Conservation (phyloP, 1,139 yeast species). For the Cylindricascospora bacillispora region DNA sequence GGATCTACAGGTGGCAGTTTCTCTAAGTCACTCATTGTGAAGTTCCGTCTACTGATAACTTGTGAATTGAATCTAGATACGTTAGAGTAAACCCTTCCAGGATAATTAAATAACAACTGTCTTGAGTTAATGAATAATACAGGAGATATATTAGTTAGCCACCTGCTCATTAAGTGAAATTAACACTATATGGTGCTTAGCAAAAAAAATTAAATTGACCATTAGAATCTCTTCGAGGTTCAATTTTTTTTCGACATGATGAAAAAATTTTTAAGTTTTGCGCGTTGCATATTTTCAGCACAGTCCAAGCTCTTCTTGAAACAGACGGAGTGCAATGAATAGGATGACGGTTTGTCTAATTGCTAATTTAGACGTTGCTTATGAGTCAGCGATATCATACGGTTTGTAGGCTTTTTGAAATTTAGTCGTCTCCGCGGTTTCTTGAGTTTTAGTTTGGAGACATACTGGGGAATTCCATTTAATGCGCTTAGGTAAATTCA, state of each 20-base stretch:
- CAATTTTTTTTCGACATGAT: too few relatives aligned
- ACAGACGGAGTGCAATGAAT: too few relatives aligned
- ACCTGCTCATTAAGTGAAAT: slow-evolving; percentile 1
- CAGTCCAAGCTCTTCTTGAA: too few relatives aligned
- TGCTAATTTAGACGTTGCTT: too few relatives aligned
- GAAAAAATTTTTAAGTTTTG: too few relatives aligned
- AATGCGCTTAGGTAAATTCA: slow-evolving; percentile 47
- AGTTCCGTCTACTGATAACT: slow-evolving; percentile 2
- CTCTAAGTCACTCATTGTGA: slow-evolving; percentile 20
- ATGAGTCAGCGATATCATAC: slow-evolving; percentile 30
- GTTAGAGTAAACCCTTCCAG: too few relatives aligned
- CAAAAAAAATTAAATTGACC: not conserved
- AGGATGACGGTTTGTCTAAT: too few relatives aligned
- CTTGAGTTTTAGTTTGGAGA: slow-evolving; percentile 43
- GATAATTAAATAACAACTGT: too few relatives aligned
- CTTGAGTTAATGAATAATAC: too few relatives aligned
- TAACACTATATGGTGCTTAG: not conserved
- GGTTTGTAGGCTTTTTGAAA: slow-evolving; percentile 40
- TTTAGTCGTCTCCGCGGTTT: slow-evolving; percentile 45
- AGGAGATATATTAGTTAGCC: too few relatives aligned
- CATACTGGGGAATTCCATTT: slow-evolving; percentile 57
- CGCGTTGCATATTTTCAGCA: too few relatives aligned
- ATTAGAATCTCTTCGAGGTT: too few relatives aligned
- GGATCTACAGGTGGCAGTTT: slow-evolving; percentile 26
- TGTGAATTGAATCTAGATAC: slow-evolving; percentile 1